Evolutionary conservation across 805 yeast species (phyloP).

Genomic region (Clavispora fructus): DNA sequence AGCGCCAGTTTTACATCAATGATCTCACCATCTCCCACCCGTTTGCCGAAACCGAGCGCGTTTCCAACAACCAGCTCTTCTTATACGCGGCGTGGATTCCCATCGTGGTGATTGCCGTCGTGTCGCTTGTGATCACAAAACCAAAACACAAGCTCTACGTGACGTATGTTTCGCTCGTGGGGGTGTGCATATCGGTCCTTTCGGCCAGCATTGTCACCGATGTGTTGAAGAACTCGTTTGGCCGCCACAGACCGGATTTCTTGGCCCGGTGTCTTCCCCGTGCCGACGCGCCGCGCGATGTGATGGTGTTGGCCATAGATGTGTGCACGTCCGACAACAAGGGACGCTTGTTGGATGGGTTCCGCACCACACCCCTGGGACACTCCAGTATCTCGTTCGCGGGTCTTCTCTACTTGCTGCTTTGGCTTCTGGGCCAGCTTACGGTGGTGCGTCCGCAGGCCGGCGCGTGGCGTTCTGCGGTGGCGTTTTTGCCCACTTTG

Average conservation of each 20-base stretch:
- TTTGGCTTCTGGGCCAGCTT: conserved; percentile 69
- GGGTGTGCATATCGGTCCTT: conserved; percentile 55
- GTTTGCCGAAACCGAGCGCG: conserved; percentile 68
- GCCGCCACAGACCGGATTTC: conserved; percentile 90
- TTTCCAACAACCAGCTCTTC: conserved; percentile 50
- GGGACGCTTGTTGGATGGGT: conserved; percentile 55
- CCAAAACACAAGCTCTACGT: conserved; percentile 53
- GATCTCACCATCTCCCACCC: conserved; percentile 82
- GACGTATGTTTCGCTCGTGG: conserved; percentile 60
- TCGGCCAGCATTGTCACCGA: conserved; percentile 64
- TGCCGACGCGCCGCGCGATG: conserved; percentile 48
- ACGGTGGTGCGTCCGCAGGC: conserved; percentile 37
- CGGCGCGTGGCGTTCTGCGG: conserved; percentile 60
- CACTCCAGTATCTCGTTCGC: conserved; percentile 71
- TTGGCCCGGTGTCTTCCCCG: conserved; percentile 77
- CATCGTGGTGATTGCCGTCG: conserved; percentile 28
- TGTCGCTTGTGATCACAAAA: conserved; percentile 40
- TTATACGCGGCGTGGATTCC: conserved; percentile 54
- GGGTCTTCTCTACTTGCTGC: conserved; percentile 55
- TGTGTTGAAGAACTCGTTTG: conserved; percentile 74
- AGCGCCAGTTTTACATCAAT: conserved; percentile 70
- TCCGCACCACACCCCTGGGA: conserved; percentile 79
- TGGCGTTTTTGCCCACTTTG: conserved; percentile 52
- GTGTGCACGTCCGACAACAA: conserved; percentile 55
- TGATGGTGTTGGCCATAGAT: conserved; percentile 55